A percentile compares a stretch with the other conserved stretches of the same genome.
These are phyloP conservation scores for Dendrobium nobile DNA, from an alignment of 106 monocot species.

Conservation along the genomic window DNA sequence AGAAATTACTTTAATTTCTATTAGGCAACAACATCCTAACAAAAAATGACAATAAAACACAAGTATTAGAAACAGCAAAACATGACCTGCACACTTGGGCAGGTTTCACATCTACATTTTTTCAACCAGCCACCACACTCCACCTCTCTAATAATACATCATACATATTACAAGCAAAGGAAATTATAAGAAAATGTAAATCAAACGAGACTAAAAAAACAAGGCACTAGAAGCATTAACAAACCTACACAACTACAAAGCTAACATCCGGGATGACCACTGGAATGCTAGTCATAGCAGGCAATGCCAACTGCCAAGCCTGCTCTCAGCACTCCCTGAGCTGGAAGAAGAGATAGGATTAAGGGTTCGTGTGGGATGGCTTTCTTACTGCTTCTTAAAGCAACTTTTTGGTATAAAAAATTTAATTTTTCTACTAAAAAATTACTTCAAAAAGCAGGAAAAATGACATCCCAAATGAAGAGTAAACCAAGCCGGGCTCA, in stretches of 20 bases:
- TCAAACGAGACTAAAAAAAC: neutral
- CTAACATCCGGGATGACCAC: neutral
- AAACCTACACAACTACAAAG: neutral
- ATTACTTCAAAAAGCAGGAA: too few species aligned
- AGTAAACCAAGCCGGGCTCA: neutral
- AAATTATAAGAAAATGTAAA: neutral
- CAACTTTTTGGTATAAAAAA: too few species aligned
- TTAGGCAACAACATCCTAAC: too few species aligned
- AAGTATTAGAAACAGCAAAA: neutral
- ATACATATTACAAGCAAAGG: neutral
- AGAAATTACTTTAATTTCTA: too few species aligned
- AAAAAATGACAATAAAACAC: neutral
- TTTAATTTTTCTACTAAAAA: too few species aligned
- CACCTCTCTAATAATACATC: neutral
- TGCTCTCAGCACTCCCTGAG: slow-evolving; percentile 39
- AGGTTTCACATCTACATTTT: neutral
- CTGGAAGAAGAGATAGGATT: neutral
- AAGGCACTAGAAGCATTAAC: too few species aligned
- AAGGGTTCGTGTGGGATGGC: too few species aligned
- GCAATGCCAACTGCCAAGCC: slow-evolving; percentile 4
- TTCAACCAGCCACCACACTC: neutral
- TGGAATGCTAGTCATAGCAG: slow-evolving; percentile 64
- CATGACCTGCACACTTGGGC: neutral
- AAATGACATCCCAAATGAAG: too few species aligned
- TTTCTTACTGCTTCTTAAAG: too few species aligned